These are phyloP conservation scores for Butyriboletus appendiculatus DNA, from an alignment of 1,284 basidiomycete species.

Conservation along the genomic window DNA sequence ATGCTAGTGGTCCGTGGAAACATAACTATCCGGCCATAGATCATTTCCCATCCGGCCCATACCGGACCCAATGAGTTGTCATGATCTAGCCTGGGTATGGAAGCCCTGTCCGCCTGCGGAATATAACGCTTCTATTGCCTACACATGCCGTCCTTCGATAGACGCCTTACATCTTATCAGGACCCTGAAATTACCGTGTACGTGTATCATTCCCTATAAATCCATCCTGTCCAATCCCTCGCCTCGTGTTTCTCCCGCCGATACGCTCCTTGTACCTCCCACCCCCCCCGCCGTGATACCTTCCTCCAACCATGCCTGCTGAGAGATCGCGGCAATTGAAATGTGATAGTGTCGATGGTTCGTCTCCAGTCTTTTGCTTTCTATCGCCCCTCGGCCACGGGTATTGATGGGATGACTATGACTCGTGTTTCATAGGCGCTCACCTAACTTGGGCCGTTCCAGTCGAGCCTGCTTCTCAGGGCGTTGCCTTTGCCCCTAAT, in stretches of 20 bases:
- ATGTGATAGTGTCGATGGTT: conserved; percentile 46
- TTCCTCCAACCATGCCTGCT: conserved; percentile 48
- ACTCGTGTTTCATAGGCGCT: conserved; percentile 39
- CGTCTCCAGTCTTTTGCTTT: conserved; percentile 23
- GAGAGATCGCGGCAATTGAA: conserved; percentile 51
- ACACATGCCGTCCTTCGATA: conserved; percentile 33
- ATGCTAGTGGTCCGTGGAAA: conserved; percentile 7
- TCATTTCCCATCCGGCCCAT: conserved; percentile 18
- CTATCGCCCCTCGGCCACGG: neutral
- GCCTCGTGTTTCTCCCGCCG: conserved; percentile 31
- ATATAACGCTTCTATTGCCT: conserved; percentile 33
- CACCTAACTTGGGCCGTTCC: conserved; percentile 55
- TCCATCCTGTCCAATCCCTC: conserved; percentile 18
- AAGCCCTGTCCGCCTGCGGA: conserved; percentile 25
- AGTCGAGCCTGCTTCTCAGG: conserved; percentile 45
- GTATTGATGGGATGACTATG: conserved; percentile 21
- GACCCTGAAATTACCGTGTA: conserved; percentile 39
- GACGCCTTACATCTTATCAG: conserved; percentile 37
- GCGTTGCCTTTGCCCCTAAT: conserved; percentile 58
- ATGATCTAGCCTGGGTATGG: conserved; percentile 22
- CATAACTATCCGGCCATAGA: conserved; percentile 16
- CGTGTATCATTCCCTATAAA: conserved; percentile 37
- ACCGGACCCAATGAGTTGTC: conserved; percentile 21
- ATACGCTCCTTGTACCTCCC: conserved; percentile 20
- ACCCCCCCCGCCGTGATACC: conserved; percentile 26